Conservation (phyloP, 2,329 filamentous ascomycete species). For the Penicillium digitatum region DNA sequence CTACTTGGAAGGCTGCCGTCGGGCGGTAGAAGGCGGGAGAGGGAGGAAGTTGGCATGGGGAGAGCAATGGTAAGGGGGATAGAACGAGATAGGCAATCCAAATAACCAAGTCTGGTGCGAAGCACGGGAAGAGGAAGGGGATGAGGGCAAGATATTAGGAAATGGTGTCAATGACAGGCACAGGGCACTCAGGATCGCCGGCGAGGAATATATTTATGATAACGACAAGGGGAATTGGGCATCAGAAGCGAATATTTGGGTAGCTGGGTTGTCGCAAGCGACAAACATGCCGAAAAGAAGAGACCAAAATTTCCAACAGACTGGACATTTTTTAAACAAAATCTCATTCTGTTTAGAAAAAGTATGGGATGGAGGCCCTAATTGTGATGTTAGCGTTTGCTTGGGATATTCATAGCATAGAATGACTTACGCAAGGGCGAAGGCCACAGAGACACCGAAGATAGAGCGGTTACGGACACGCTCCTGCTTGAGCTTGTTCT, state of each 20-base stretch:
- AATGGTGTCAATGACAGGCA: constrained; percentile 16
- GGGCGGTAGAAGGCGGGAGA: constrained; percentile 6
- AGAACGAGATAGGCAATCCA: neutral
- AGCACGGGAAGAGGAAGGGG: neutral
- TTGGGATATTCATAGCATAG: neutral
- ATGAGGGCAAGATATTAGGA: constrained; percentile 15
- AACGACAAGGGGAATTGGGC: constrained; percentile 23
- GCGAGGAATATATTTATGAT: constrained; percentile 28
- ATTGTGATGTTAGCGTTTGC: constrained; percentile 17
- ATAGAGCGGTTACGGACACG: constrained; percentile 81
- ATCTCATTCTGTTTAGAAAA: constrained; percentile 33
- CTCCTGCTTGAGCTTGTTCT: constrained; percentile 77
- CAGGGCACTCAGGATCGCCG: constrained; percentile 12
- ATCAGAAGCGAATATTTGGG: constrained; percentile 9
- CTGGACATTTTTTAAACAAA: constrained; percentile 3
- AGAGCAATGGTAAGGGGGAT: neutral
- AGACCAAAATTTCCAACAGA: neutral
- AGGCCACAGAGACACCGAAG: constrained; percentile 77
- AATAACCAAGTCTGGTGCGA: constrained; percentile 6
- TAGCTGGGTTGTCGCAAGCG: constrained; percentile 3
- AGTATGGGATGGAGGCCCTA: constrained; percentile 48
- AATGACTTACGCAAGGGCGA: constrained; percentile 79
- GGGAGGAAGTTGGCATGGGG: constrained; percentile 13
- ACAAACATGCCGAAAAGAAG: neutral
- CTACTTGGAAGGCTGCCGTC: constrained; percentile 5